Percentiles rank a stretch among this genome's conserved stretches.
phyloP scores from a whole-genome alignment of 495 filamentous ascomycete genomes.

The Lepidopterella palustris region DNA sequence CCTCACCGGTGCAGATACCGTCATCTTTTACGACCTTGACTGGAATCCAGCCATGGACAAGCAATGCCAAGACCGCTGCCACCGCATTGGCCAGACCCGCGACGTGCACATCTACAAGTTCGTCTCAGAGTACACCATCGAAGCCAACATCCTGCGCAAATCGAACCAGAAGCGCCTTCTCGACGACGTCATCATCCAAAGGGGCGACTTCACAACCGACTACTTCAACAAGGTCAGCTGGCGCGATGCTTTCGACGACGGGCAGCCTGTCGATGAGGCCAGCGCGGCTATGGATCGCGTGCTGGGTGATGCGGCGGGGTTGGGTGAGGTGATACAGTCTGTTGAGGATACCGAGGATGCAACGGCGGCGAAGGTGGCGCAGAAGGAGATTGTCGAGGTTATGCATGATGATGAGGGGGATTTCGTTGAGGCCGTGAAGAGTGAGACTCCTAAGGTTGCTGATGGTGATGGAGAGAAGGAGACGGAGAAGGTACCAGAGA shows the following conservation, averaged over 20 bases:
- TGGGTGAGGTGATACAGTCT: slow-evolving; percentile 63
- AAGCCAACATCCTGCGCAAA: slow-evolving; percentile 96
- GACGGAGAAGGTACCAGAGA: slow-evolving; percentile 32
- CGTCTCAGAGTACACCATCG: slow-evolving; percentile 95
- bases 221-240: slow-evolving; percentile 81
- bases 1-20: slow-evolving; percentile 91
- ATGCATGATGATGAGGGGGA: slow-evolving; percentile 81
- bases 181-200: slow-evolving; percentile 96
- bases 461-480: slow-evolving; percentile 23
- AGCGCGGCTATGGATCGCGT: slow-evolving; percentile 82
- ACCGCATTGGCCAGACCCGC: slow-evolving; percentile 95
- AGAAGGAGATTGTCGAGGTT: slow-evolving; percentile 80
- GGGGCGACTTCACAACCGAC: slow-evolving; percentile 97
- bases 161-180: slow-evolving; percentile 96
- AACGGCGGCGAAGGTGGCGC: slow-evolving; percentile 74
- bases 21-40: slow-evolving; percentile 99
- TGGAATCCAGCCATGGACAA: slow-evolving; percentile 99
- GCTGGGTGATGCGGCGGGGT: slow-evolving; percentile 49
- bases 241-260: slow-evolving; percentile 61
- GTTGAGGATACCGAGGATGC: slow-evolving; percentile 93
- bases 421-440: slow-evolving; percentile 64
- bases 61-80: slow-evolving; percentile 95
- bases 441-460: not conserved
- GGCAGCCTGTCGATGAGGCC: slow-evolving; percentile 54
- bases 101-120: slow-evolving; percentile 98